Base-by-base conservation (phyloP, 129 eudicot genomes). In the Ambrosia artemisiifolia region DNA sequence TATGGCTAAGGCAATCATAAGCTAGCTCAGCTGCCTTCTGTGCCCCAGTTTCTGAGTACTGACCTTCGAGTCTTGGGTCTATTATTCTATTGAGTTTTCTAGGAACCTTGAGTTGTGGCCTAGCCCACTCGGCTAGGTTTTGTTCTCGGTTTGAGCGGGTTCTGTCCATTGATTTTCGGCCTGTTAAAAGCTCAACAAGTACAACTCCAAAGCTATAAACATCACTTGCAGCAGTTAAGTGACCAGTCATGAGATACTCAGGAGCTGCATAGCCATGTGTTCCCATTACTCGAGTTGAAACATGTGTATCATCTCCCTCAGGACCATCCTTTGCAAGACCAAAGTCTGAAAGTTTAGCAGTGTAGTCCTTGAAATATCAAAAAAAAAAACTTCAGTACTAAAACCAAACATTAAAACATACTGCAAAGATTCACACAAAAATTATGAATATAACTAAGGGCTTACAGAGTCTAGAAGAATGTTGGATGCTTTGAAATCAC, bases 161-260 rank as follows among this genome's bases (percentile, higher is more conserved):
- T 53, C 83, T 92, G 83, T 92, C 98, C 73, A 92, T 81, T 14
- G 96, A 87, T 80, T 81, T 85, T 55, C 88, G 68, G 6, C 98
- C 98, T 0, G 98, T 89, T 66, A 93, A 75, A 28, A 89, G 95
- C 85, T 93, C 98, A 54, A 89, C 64, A 0, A 93, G 88, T 34
- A 92, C 85, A 10, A 92, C 98, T 55, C 98, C 98, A 28, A 87
- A 92, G 50, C 98, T 89, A 64, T 89, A 92, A 3, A 92, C 98
- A 66, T 92, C 98, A 32, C 98, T 92, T 30, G 95, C 92, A 54
- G 98, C 82, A 6, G 96, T 92, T 70, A 92, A 74, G 72, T 92
- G 98, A 67, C 98, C 97, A 16, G 86, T 82, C 82, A 77, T 77
- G 50, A 82, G 53, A 51, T 82, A 82, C 35, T 82, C 85, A 4